Evolutionary conservation across 108 stramenopile genomes (phyloP).

Genomic region (Nannochloropsis salina): DNA sequence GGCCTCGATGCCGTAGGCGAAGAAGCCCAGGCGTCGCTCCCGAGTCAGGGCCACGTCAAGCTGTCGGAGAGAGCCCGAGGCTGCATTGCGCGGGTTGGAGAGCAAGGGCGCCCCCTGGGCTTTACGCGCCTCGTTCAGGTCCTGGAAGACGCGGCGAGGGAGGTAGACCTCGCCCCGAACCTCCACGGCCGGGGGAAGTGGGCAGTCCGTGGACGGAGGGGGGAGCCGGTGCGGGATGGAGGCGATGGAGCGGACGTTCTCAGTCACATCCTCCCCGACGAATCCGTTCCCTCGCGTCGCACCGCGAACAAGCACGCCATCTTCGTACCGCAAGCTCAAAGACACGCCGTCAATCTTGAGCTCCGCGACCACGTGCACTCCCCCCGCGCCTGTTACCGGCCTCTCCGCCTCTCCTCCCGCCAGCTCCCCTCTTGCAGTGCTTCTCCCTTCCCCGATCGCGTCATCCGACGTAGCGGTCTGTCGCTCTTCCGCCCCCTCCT

Average conservation of each 20-base stretch:
- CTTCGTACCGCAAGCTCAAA: slow-evolving; percentile 68
- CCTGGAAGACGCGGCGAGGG: slow-evolving; percentile 28
- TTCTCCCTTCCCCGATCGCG: neutral
- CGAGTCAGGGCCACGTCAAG: slow-evolving; percentile 56
- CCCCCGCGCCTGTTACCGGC: neutral
- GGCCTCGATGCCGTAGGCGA: slow-evolving; percentile 69
- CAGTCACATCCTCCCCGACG: slow-evolving; percentile 53
- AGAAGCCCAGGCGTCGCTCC: slow-evolving; percentile 63
- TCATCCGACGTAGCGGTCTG: neutral
- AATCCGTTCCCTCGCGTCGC: slow-evolving; percentile 74
- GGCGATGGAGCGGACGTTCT: slow-evolving; percentile 35
- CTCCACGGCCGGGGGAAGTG: slow-evolving; percentile 54
- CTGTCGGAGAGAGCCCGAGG: slow-evolving; percentile 76
- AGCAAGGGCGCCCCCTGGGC: slow-evolving; percentile 48
- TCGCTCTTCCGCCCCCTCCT: slow-evolving; percentile 9
- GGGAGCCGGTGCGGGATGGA: slow-evolving; percentile 31
- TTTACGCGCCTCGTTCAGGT: slow-evolving; percentile 27
- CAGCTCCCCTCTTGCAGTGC: neutral
- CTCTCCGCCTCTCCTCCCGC: neutral
- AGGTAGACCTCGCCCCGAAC: slow-evolving; percentile 84
- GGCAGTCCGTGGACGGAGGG: neutral
- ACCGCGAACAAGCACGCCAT: slow-evolving; percentile 46
- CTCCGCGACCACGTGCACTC: slow-evolving; percentile 59
- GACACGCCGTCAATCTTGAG: slow-evolving; percentile 89
- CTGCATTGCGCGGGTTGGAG: slow-evolving; percentile 84